Conservation (phyloP, 148 eudicot genomes). For the Bassia scoparia region DNA sequence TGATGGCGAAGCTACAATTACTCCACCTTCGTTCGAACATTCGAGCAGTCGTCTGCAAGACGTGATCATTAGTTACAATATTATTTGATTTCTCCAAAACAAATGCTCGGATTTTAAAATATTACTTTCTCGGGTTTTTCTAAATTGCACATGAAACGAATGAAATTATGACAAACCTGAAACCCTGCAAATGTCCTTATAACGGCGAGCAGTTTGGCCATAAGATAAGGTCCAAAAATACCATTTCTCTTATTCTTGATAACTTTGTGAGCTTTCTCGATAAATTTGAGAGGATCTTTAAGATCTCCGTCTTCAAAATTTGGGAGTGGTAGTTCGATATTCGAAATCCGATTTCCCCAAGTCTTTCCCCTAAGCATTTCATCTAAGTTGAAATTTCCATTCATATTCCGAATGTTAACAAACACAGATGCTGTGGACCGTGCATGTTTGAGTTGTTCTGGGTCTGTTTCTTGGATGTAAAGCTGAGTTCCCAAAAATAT, state of each 20-base stretch:
- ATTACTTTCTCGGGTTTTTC: too few species aligned
- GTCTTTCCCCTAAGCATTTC: conserved; percentile 41
- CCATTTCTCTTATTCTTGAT: conserved; percentile 38
- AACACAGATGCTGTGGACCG: conserved; percentile 36
- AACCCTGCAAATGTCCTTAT: conserved; percentile 11
- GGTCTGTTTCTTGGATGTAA: conserved; percentile 34
- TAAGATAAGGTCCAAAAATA: conserved; percentile 19
- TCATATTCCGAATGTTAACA: conserved; percentile 40
- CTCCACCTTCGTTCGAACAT: conserved; percentile 1
- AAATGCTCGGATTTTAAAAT: too few species aligned
- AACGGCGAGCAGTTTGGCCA: conserved; percentile 3
- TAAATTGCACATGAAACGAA: too few species aligned
- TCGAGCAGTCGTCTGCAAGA: conserved; percentile 18
- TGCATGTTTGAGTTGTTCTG: conserved; percentile 10
- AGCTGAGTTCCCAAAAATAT: conserved; percentile 34
- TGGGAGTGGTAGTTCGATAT: conserved; percentile 38
- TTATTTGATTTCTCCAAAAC: too few species aligned
- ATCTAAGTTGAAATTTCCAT: conserved; percentile 35
- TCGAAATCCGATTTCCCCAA: conserved; percentile 50
- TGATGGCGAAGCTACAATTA: conserved; percentile 19
- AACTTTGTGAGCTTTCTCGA: conserved; percentile 22
- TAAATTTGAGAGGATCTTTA: conserved; percentile 36
- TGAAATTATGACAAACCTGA: conserved; percentile 17
- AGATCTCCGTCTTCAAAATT: conserved; percentile 16
- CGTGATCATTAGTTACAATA: too few species aligned